Evolutionary conservation across 345 rosid species (phyloP).

Genomic region (Mangifera indica): DNA sequence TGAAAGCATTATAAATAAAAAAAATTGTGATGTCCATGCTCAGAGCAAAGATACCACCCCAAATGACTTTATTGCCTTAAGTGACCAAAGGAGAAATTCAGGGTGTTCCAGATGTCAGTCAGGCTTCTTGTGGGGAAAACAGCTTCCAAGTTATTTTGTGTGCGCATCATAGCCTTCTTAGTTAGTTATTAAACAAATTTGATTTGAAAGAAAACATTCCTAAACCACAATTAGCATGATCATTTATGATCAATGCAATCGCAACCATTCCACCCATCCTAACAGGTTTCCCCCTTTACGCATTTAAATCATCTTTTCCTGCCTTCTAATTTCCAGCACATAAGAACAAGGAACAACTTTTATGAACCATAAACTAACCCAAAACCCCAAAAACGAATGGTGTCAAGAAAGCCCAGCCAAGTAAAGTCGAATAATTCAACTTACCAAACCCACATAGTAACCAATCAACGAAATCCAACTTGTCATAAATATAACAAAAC

Average conservation of each 20-base stretch:
- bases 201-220: background rate
- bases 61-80: background rate
- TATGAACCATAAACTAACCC: no score
- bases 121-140: background rate
- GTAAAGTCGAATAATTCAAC: conserved; percentile 4
- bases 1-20: no score
- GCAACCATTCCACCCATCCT: background rate
- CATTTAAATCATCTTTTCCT: background rate
- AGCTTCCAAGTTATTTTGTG: background rate
- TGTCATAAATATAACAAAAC: conserved; percentile 12
- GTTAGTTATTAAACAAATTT: background rate
- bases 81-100: background rate
- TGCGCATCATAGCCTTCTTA: background rate
- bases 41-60: background rate
- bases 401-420: background rate
- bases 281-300: background rate
- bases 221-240: background rate
- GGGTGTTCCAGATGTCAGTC: background rate
- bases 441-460: background rate
- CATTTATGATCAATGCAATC: background rate
- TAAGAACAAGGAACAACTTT: background rate
- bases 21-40: background rate
- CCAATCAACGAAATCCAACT: background rate
- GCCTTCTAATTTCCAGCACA: conserved; percentile 6
- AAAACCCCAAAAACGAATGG: no score